Evolutionary conservation across 2,329 filamentous ascomycete genomes (phyloP).

Genomic region (Coniochaeta pulveracea): DNA sequence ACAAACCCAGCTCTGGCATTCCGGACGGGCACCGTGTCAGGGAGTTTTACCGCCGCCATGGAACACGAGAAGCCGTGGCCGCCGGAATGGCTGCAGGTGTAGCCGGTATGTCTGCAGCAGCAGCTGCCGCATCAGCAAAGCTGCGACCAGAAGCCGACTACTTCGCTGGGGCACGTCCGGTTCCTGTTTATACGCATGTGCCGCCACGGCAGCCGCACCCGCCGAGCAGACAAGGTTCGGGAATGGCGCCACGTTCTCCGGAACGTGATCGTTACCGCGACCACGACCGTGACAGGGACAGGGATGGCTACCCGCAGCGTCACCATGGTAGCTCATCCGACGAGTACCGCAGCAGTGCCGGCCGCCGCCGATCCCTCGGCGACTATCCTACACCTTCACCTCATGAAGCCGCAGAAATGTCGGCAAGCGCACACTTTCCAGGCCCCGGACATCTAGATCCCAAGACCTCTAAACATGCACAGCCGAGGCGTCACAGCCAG

Average conservation of each 20-base stretch:
- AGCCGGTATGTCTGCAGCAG: neutral
- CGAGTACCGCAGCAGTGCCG: conserved; percentile 22
- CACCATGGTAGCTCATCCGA: conserved; percentile 23
- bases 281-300: too few relatives aligned
- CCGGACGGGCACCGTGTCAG: conserved; percentile 17
- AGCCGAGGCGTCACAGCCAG: conserved; percentile 36
- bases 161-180: conserved; percentile 24
- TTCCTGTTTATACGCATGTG: conserved; percentile 22
- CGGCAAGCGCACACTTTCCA: conserved; percentile 9
- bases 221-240: conserved; percentile 2
- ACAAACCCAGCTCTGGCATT: conserved; percentile 7
- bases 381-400: conserved; percentile 29
- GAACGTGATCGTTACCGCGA: conserved; percentile 15
- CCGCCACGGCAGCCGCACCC: conserved; percentile 20
- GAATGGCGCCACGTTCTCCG: conserved; percentile 11
- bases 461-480: conserved; percentile 10
- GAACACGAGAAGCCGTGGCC: conserved; percentile 5
- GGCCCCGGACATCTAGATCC: conserved; percentile 23
- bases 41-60: conserved; percentile 16
- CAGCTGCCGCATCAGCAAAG: conserved; percentile 12
- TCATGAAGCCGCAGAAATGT: conserved; percentile 3
- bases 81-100: conserved; percentile 5
- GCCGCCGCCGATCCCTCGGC: conserved; percentile 39
- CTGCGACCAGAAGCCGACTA: conserved; percentile 22
- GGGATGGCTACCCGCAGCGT: conserved; percentile 15